Conservation (phyloP, 1,284 basidiomycete species). For the Tilletia setariae region DNA sequence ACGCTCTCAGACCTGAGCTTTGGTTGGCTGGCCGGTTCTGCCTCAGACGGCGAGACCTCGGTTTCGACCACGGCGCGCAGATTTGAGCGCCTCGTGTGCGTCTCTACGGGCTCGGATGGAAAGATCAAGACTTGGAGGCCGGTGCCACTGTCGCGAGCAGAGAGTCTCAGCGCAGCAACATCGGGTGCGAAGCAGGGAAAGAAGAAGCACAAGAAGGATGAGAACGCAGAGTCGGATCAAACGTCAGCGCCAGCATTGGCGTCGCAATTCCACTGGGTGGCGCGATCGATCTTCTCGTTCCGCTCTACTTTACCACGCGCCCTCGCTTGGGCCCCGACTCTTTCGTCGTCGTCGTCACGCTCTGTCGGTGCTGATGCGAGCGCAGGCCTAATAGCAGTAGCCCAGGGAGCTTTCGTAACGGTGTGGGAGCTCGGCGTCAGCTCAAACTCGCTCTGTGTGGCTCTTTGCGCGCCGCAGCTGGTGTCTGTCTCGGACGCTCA, state of each 20-base stretch:
- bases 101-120: constrained; percentile 69
- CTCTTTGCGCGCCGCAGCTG: constrained; percentile 56
- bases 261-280: constrained; percentile 40
- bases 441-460: constrained; percentile 67
- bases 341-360: constrained; percentile 33
- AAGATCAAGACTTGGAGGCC: constrained; percentile 68
- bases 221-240: constrained; percentile 33
- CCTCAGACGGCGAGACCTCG: constrained; percentile 7
- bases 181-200: neutral
- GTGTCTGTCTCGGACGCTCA: neutral
- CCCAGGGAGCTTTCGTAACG: constrained; percentile 68
- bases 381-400: constrained; percentile 66
- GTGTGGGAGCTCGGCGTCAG: constrained; percentile 68
- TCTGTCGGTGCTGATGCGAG: constrained; percentile 56
- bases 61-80: neutral
- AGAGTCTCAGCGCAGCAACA: constrained; percentile 12
- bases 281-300: constrained; percentile 46
- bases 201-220: constrained; percentile 10
- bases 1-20: constrained; percentile 70
- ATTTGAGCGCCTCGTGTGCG: constrained; percentile 54
- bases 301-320: constrained; percentile 48
- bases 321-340: constrained; percentile 77
- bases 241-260: constrained; percentile 25
- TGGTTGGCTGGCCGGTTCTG: constrained; percentile 41
- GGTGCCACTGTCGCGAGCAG: neutral